Percentiles rank a stretch among this genome's conserved stretches.
phyloP scores from a whole-genome alignment of 2,329 filamentous ascomycete genomes.

The Didymella exigua region DNA sequence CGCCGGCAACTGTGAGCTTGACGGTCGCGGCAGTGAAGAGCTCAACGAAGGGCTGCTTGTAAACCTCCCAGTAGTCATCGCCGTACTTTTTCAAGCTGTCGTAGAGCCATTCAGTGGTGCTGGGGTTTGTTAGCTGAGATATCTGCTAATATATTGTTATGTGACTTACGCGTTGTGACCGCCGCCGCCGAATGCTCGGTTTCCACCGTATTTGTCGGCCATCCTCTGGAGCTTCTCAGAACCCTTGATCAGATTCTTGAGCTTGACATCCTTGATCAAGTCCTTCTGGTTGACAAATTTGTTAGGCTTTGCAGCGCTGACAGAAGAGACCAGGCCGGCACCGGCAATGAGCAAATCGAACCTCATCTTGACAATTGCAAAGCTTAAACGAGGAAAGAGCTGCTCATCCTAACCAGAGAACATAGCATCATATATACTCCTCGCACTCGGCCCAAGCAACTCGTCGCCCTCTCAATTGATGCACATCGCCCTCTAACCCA shows the following conservation, averaged over 20 bases:
- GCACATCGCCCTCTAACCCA: conserved; percentile 19
- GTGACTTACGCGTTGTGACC: conserved; percentile 36
- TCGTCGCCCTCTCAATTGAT: conserved; percentile 1
- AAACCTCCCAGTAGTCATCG: conserved; percentile 43
- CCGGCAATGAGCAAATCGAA: conserved; percentile 34
- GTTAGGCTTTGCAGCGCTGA: conserved; percentile 11
- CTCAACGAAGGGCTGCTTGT: conserved; percentile 44
- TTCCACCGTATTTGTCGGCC: conserved; percentile 41
- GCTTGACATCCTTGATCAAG: conserved; percentile 35
- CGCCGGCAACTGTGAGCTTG: conserved; percentile 32
- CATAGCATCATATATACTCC: conserved; percentile 29
- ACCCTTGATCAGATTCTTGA: conserved; percentile 40
- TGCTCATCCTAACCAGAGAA: background rate
- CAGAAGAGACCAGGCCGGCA: conserved; percentile 24
- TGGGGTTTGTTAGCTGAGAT: background rate
- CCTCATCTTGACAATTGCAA: conserved; percentile 34
- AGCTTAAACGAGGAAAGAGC: conserved; percentile 16
- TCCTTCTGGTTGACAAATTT: conserved; percentile 18
- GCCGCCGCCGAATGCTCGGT: conserved; percentile 44
- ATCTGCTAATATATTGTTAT: no score
- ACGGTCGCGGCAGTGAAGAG: conserved; percentile 41
- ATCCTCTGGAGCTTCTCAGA: conserved; percentile 43
- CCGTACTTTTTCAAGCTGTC: conserved; percentile 37
- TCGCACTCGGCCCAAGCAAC: background rate
- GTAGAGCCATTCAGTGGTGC: conserved; percentile 39